Evolutionary conservation across 768 basidiomycete species (phyloP).

Genomic region (Suillus clintonianus): DNA sequence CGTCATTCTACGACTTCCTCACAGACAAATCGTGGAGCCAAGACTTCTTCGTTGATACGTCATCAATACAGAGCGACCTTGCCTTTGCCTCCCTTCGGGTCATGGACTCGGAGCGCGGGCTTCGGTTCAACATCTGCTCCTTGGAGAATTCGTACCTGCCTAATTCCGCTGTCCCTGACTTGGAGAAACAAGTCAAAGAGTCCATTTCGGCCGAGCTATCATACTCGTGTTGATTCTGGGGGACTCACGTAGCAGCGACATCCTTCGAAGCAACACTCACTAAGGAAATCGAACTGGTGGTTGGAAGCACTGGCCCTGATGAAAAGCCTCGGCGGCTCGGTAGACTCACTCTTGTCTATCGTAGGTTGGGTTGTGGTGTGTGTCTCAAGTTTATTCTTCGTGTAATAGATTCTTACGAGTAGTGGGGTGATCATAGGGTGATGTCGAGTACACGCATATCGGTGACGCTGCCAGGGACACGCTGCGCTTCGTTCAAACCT

Average conservation of each 20-base stretch:
- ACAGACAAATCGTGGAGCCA: constrained; percentile 8
- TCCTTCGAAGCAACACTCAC: constrained; percentile 2
- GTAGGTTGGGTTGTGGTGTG: not conserved
- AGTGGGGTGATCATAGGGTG: not conserved
- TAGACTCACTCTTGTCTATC: not conserved
- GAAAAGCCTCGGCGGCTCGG: constrained; percentile 10
- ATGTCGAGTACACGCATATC: not conserved
- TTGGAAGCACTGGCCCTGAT: constrained; percentile 8
- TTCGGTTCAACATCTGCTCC: constrained; percentile 10
- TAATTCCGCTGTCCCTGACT: constrained; percentile 22
- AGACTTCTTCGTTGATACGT: constrained; percentile 12
- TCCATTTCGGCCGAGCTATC: constrained; percentile 25
- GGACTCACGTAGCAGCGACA: constrained; percentile 24
- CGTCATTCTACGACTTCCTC: constrained; percentile 31
- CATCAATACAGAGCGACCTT: not conserved
- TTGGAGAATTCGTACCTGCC: constrained; percentile 26
- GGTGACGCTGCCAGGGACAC: constrained; percentile 5
- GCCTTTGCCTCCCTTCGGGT: constrained; percentile 21
- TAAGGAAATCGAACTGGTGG: constrained; percentile 12
- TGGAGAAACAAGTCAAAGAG: constrained; percentile 10
- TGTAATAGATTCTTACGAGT: not conserved
- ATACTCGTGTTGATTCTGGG: constrained; percentile 36
- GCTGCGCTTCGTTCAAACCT: constrained; percentile 12
- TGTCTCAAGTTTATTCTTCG: not conserved
- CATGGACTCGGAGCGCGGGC: constrained; percentile 28